Base-by-base conservation (phyloP, 2,329 filamentous ascomycete species). In the Diaporthe aspalathi region DNA sequence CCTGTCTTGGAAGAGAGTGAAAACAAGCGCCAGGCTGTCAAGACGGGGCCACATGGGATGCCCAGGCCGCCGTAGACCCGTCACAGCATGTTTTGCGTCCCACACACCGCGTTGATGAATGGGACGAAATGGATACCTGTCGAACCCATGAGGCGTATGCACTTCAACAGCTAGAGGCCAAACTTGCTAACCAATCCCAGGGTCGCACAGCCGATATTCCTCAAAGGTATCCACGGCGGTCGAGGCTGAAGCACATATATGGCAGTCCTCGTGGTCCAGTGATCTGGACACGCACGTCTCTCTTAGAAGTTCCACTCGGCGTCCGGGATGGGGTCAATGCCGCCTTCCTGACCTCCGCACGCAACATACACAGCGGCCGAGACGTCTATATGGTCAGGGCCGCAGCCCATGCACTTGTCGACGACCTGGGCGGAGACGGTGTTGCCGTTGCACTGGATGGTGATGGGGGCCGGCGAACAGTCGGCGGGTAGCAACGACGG, bases 371-470 rank as follows among this genome's bases (percentile, higher is more conserved):
- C 69, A 7, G 68, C 69, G 1, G 53, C 49, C 22, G 60, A 66
- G 47, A 73, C 68, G 22, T 71, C 69, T 32, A 71, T 60, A 14
- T 71, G 62, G 43, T 68, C 54, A 5, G 29, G 2, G 0, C 43
- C 24, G 17, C 68, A 73, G 17, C 70, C 70, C 70, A 70, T 72
- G 16, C 70, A 72, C 29, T 76, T 75, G 9, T 75, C 72, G 29
- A 71, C 67, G n/a, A 56, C 71, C 60, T 73, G 66, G 22, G 65
- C 70, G 12, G 73, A 66, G 6, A 70, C 72, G 65, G 78, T 79
- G 73, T 79, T 81, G 67, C 73, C 70, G 8, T 74, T 66, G 60
- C 57, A 70, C 20, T 40, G 53, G 50, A 72, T 70, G 52, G 60
- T 40, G 45, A 72, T 72, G 2, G 63, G 38, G 8, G 24, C 43